Evolutionary conservation across 2,329 filamentous ascomycete species (phyloP).

Genomic region (Diaporthe nobilis): DNA sequence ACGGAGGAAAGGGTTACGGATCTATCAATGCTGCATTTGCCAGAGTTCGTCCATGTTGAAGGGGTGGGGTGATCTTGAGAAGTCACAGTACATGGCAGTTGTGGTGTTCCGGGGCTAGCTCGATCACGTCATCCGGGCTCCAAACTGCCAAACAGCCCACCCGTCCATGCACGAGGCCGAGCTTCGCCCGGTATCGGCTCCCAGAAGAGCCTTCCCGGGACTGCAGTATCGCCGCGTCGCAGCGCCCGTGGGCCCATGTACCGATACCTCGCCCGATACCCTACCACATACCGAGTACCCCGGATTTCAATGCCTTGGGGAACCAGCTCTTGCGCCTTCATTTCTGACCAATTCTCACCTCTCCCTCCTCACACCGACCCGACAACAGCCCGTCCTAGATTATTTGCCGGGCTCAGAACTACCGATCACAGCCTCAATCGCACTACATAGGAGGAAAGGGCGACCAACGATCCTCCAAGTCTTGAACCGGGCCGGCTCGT

Average conservation of each 20-base stretch:
- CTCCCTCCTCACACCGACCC: background rate
- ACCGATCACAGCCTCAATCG: background rate
- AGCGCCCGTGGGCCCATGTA: conserved; percentile 24
- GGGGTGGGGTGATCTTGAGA: background rate
- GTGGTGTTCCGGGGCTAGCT: background rate
- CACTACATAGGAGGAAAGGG: background rate
- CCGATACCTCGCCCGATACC: conserved; percentile 23
- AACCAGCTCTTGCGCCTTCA: background rate
- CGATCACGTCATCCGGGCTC: conserved; percentile 26
- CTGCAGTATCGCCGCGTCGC: conserved; percentile 12
- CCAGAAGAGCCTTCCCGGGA: conserved; percentile 4
- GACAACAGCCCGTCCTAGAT: background rate
- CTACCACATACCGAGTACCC: conserved; percentile 30
- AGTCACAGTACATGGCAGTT: conserved; percentile 13
- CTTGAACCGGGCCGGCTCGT: conserved; percentile 11
- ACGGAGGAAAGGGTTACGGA: background rate
- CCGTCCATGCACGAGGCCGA: conserved; percentile 13
- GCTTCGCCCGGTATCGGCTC: conserved; percentile 33
- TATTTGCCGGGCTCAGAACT: background rate
- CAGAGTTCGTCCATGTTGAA: background rate
- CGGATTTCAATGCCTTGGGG: conserved; percentile 28
- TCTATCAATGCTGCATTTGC: background rate
- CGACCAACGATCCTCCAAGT: background rate
- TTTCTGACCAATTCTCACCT: conserved; percentile 10
- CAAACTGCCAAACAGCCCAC: conserved; percentile 4